Base-by-base conservation (phyloP, 805 yeast genomes). In the Martiniozyma abietophila region DNA sequence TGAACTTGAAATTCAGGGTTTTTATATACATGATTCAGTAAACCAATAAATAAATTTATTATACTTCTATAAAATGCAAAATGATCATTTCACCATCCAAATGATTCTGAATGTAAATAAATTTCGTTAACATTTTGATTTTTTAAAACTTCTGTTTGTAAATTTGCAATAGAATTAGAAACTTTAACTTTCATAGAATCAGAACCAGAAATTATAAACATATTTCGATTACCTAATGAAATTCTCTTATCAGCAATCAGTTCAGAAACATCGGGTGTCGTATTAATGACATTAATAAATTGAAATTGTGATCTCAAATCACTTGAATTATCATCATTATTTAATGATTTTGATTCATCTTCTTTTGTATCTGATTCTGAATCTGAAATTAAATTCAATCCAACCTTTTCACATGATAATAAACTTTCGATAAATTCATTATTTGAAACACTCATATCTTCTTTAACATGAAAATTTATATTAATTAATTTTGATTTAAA, bases 81-180 rank as follows among this genome's bases (percentile, higher is more conserved):
- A n/a, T n/a, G n/a, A n/a, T n/a, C n/a, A n/a, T n/a, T n/a, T 20
- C 35, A 61, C 58, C 62, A 71, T 1, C 72, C 71, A 46, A 67
- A 71, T 23, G 65, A 52, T 45, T 71, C 78, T 0, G 75, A 65
- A 40, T 71, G 75, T 20, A 71, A 47, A 35, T 59, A 69, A 10
- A 70, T 53, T 45, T 71, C 76, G 29, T 62, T 64, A 10, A 66
- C 50, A 2, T 35, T 31, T 4, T 42, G 36, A 2, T 46, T 40
- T 40, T 36, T 24, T 22, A 45, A 38, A 3, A 60, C 50, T 26
- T 51, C 53, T 15, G 47, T 54, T 43, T 71, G 78, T 9, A 67
- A 36, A 1, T 49, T 16, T 1, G 76, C 64, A 6, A 61, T 65
- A 0, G 56, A 54, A 27, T 54, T 55, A 10, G 69, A 64, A 20